These are phyloP conservation scores for Apophysomyces sp. DNA, from an alignment of 371 early-diverging fungal species.

Conservation along the genomic window DNA sequence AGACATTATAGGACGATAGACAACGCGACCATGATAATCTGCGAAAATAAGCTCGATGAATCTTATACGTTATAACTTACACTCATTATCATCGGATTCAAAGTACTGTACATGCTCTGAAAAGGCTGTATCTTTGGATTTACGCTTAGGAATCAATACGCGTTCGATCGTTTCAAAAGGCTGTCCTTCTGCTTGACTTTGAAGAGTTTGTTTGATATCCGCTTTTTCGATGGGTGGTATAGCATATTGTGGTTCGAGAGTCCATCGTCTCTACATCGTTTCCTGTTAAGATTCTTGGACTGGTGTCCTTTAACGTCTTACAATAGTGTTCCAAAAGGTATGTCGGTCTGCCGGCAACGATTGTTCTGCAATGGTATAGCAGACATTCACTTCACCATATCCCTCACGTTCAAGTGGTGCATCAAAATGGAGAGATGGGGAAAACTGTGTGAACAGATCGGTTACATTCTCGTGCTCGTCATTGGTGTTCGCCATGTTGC, in stretches of 20 bases:
- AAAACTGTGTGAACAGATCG: conserved; percentile 32
- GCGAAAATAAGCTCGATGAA: neutral
- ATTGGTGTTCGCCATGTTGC: neutral
- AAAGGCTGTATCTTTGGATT: conserved; percentile 51
- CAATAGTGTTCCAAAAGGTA: conserved; percentile 44
- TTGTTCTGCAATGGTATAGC: conserved; percentile 39
- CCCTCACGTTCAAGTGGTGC: conserved; percentile 1
- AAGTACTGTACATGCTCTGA: conserved; percentile 41
- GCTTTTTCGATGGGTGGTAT: conserved; percentile 70
- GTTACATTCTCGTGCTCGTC: neutral
- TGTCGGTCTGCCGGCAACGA: conserved; percentile 22
- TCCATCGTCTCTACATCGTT: conserved; percentile 58
- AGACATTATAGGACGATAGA: conserved; percentile 16
- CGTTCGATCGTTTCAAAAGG: conserved; percentile 30
- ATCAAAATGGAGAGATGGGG: conserved; percentile 30
- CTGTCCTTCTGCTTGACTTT: neutral
- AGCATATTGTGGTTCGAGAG: conserved; percentile 61
- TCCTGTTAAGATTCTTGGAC: neutral
- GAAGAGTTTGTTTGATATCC: conserved; percentile 35
- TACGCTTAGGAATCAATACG: conserved; percentile 65
- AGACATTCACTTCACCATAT: conserved; percentile 2
- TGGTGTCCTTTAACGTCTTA: conserved; percentile 10
- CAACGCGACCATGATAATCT: conserved; percentile 20
- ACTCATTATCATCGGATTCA: conserved; percentile 7
- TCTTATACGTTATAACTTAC: neutral